These are phyloP conservation scores for Fragaria nilgerrensis DNA, from an alignment of 306 rosid genomes.

Conservation along the genomic window DNA sequence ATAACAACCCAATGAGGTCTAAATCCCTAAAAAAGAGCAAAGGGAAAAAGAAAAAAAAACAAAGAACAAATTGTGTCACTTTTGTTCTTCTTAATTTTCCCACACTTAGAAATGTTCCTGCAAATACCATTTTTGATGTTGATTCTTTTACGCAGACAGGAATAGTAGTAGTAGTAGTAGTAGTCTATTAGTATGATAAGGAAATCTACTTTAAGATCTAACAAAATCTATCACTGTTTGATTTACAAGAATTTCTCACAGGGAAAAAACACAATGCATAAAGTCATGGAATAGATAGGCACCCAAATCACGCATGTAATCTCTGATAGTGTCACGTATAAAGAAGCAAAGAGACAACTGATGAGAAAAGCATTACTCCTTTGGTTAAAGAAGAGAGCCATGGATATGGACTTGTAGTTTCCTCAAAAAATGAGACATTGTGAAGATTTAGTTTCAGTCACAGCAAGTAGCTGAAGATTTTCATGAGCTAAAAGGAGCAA, in stretches of 20 bases:
- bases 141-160: background rate
- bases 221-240: background rate
- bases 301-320: slow-evolving; percentile 1
- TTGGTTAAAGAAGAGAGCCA: background rate
- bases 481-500: background rate
- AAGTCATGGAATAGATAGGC: slow-evolving; percentile 6
- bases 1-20: background rate
- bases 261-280: background rate
- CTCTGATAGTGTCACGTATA: slow-evolving; percentile 2
- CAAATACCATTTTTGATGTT: background rate
- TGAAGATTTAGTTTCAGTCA: background rate
- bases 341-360: slow-evolving; percentile 12
- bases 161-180: background rate
- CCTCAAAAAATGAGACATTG: slow-evolving; percentile 3
- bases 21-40: slow-evolving; percentile 8
- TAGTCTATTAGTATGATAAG: background rate
- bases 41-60: slow-evolving; percentile 6
- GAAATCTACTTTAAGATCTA: slow-evolving; percentile 1
- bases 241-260: background rate
- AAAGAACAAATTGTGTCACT: background rate
- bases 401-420: background rate
- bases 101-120: background rate
- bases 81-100: background rate
- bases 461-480: background rate
- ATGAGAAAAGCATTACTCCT: background rate